Evolutionary conservation across 148 eudicot species (phyloP).

Genomic region (Silene conica): DNA sequence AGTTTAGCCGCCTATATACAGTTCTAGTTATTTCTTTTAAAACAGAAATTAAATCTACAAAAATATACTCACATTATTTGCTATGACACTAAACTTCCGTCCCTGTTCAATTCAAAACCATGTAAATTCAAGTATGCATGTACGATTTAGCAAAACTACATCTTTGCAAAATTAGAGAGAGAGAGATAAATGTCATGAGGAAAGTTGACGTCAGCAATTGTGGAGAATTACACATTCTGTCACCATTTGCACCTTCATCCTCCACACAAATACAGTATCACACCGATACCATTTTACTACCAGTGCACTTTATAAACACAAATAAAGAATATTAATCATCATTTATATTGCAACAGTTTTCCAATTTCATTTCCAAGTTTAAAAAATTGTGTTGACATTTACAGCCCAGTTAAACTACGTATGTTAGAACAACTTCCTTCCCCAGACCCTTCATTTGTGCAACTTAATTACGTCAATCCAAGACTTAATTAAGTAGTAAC

Average conservation of each 20-base stretch:
- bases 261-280: not conserved
- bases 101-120: no score
- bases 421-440: not conserved
- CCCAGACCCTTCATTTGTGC: not conserved
- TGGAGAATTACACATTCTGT: not conserved
- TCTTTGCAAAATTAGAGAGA: no score
- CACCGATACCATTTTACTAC: not conserved
- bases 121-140: not conserved
- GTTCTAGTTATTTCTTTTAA: not conserved
- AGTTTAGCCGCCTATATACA: not conserved
- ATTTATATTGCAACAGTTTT: not conserved
- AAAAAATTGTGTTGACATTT: no score
- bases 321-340: not conserved
- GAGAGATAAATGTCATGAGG: not conserved
- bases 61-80: not conserved
- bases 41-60: not conserved
- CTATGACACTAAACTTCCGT: not conserved
- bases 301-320: not conserved
- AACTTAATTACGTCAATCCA: not conserved
- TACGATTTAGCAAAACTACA: not conserved
- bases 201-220: not conserved
- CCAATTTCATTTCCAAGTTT: not conserved
- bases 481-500: not conserved
- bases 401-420: no score
- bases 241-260: not conserved